Percentiles rank a stretch among this genome's conserved stretches.
These are phyloP conservation scores for Colletotrichum somersetense DNA, from an alignment of 2,329 filamentous ascomycete genomes.

Conservation along the genomic window DNA sequence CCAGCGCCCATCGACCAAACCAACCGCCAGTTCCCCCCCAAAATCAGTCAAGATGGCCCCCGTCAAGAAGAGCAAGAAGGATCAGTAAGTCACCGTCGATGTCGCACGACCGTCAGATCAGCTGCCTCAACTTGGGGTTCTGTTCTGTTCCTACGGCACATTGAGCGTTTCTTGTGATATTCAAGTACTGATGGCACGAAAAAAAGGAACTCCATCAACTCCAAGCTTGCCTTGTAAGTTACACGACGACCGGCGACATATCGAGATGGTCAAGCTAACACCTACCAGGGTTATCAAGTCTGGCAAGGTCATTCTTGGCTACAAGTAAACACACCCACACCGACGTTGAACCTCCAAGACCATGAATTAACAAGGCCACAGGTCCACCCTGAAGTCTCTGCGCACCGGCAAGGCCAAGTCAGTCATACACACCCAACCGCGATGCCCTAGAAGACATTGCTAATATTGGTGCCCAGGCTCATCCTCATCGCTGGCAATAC, in stretches of 20 bases:
- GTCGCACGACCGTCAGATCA: too few species aligned
- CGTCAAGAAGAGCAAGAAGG: conserved; percentile 87
- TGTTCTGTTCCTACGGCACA: not conserved
- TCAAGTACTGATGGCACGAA: not conserved
- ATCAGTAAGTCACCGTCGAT: conserved; percentile 61
- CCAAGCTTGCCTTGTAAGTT: conserved; percentile 2
- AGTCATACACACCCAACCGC: conserved; percentile 78
- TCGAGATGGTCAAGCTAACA: conserved; percentile 52
- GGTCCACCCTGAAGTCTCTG: conserved; percentile 79
- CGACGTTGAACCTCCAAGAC: not conserved
- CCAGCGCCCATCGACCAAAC: conserved; percentile 41
- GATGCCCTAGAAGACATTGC: conserved; percentile 40
- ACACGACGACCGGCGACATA: not conserved
- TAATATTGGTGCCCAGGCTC: conserved; percentile 75
- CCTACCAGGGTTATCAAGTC: conserved; percentile 74
- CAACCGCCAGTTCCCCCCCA: conserved; percentile 47
- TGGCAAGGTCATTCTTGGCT: conserved; percentile 87
- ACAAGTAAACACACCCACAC: conserved; percentile 67
- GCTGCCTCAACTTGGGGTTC: not conserved
- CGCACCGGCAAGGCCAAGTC: conserved; percentile 93
- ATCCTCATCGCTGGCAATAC: conserved; percentile 96
- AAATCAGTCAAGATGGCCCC: conserved; percentile 71
- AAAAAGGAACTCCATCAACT: conserved; percentile 68
- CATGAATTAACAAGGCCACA: not conserved
- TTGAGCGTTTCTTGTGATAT: not conserved